These are phyloP conservation scores for Thraustochytrium striatum DNA, from an alignment of 352 stramenopile genomes.

Conservation along the genomic window DNA sequence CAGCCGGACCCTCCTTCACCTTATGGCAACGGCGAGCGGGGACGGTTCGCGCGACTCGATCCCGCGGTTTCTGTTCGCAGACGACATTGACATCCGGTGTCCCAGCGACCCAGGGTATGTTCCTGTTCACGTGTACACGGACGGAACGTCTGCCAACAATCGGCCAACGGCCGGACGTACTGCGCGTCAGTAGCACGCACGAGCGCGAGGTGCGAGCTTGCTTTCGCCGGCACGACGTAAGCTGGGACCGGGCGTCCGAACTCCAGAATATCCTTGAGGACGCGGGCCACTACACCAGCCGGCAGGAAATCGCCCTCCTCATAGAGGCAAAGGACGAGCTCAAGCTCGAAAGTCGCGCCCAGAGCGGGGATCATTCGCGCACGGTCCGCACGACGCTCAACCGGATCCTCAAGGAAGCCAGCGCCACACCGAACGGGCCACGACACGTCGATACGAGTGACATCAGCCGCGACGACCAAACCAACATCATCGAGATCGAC, in stretches of 20 bases:
- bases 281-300: constrained; percentile 15
- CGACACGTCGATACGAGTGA: constrained; percentile 4
- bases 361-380: background rate
- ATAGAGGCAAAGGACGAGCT: background rate
- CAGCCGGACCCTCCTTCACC: too few relatives aligned
- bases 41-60: too few relatives aligned
- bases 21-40: too few relatives aligned
- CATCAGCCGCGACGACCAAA: background rate
- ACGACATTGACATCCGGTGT: too few relatives aligned
- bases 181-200: background rate
- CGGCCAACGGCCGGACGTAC: too few relatives aligned
- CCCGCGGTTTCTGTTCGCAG: too few relatives aligned
- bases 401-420: background rate
- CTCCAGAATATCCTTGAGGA: constrained; percentile 24
- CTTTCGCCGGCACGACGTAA: background rate
- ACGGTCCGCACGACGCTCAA: background rate
- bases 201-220: background rate
- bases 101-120: too few relatives aligned
- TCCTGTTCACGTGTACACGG: too few relatives aligned
- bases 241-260: background rate
- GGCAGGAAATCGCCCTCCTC: constrained; percentile 17
- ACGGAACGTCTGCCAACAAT: too few relatives aligned
- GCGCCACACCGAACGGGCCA: background rate
- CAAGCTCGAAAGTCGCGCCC: background rate
- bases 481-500: background rate